Evolutionary conservation across 2,329 filamentous ascomycete genomes (phyloP).

Genomic region (Drechslerella stenobrocha): DNA sequence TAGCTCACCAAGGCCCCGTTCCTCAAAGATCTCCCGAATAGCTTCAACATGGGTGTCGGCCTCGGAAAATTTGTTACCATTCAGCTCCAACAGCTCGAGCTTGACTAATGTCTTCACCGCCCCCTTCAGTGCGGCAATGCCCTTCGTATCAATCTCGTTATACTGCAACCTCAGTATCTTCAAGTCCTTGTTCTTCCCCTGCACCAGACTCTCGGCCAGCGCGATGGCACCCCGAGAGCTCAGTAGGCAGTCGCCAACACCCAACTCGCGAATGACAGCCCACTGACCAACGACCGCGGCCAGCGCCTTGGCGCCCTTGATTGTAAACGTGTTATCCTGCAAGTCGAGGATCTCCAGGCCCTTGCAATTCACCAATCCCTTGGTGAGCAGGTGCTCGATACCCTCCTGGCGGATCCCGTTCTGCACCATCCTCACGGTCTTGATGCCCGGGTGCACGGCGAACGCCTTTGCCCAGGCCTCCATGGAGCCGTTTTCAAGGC

Average conservation of each 20-base stretch:
- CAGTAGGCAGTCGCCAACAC: constrained; percentile 84
- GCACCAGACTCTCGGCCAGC: constrained; percentile 71
- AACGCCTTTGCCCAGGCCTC: constrained; percentile 88
- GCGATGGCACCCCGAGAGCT: constrained; percentile 74
- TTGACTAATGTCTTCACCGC: constrained; percentile 72
- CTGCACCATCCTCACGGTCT: constrained; percentile 93
- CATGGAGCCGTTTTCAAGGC: constrained; percentile 96
- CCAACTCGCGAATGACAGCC: constrained; percentile 76
- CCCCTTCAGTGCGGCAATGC: constrained; percentile 70
- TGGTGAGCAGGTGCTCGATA: constrained; percentile 75
- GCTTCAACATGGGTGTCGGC: constrained; percentile 77
- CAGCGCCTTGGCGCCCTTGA: constrained; percentile 75
- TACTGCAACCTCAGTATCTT: constrained; percentile 83
- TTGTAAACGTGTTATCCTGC: constrained; percentile 96
- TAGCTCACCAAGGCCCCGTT: constrained; percentile 70
- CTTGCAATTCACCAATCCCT: constrained; percentile 73
- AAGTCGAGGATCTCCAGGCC: constrained; percentile 78
- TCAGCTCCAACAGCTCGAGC: constrained; percentile 84
- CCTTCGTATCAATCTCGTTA: constrained; percentile 85
- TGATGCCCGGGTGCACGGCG: constrained; percentile 77
- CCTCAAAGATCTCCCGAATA: constrained; percentile 73
- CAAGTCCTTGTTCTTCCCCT: constrained; percentile 76
- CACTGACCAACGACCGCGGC: constrained; percentile 74
- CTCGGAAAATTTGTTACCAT: constrained; percentile 92
- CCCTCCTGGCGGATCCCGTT: constrained; percentile 96